Base-by-base conservation (phyloP, 2,329 filamentous ascomycete species). In the Xylaria sp. region DNA sequence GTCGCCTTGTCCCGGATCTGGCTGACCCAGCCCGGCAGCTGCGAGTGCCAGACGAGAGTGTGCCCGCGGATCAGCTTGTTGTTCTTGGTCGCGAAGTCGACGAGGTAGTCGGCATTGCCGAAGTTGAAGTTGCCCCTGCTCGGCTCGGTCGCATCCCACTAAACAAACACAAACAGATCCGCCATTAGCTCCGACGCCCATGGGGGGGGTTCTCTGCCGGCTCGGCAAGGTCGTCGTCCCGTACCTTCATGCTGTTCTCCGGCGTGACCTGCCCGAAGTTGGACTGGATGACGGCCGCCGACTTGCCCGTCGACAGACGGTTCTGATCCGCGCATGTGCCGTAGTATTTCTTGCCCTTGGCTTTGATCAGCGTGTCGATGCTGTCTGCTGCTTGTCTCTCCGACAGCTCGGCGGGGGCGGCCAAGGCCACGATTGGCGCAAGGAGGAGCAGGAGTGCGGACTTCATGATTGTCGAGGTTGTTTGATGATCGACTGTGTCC, bases 251-350 rank as follows among this genome's bases (percentile, higher is more conserved):
- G 71, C 80, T 85, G 79, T 91, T 90, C 78, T 90, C 88, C 1
- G 84, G 82, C 0, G 87, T 89, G 21, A 90, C 78, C 72, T 86
- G 83, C 19, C 87, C 87, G 64, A 90, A 90, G 73, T 88, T 78
- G 54, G 79, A 77, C 64, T 82, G 80, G 73, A 90, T 85, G 69
- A 88, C 80, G 60, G 80, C 79, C n/a, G 80, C 80, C 60, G 82
- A 85, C 65, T 81, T 78, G 56, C 77, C 79, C 9, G 77, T 72
- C 33, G 72, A 77, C 3, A 90, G 80, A 10, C 77, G 80, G 63
- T 76, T 77, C 69, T 83, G 78, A 70, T 90, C 87, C 1, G 83
- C 79, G 56, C 78, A 80, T 13, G 81, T 82, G 65, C 88, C 89
- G 57, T 83, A 85, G 76, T 90, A 91, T 65, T 83, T 79, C 78